Conservation (phyloP, 139 green algal species). For the Coccomyxa sp. region DNA sequence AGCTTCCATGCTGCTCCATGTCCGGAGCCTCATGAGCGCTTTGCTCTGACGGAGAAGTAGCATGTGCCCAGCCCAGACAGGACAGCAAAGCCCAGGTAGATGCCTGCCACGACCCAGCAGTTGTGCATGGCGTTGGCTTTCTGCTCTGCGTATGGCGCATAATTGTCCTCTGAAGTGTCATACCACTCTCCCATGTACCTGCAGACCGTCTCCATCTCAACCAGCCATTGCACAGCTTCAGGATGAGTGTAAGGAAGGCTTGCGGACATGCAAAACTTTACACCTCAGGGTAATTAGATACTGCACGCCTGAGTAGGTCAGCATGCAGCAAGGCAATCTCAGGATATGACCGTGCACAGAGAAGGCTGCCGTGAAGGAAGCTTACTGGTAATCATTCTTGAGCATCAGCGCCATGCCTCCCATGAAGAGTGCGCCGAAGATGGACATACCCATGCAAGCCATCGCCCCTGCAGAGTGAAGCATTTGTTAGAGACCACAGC, state of each 20-base stretch:
- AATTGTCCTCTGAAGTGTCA: constrained; percentile 11
- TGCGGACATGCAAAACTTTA: background rate
- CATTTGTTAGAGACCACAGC: no score
- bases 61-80: constrained; percentile 25
- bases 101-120: constrained; percentile 38
- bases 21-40: background rate
- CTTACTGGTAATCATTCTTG: constrained; percentile 43
- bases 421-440: constrained; percentile 45
- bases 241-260: background rate
- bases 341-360: background rate
- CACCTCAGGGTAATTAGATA: no score
- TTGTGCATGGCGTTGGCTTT: constrained; percentile 26
- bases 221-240: background rate
- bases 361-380: background rate
- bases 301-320: no score
- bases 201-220: background rate
- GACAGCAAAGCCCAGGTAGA: constrained; percentile 43
- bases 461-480: constrained; percentile 16
- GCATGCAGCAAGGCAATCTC: no score
- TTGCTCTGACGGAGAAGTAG: constrained; percentile 15
- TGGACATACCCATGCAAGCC: constrained; percentile 27
- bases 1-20: no score
- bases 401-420: constrained; percentile 29
- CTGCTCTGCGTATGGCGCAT: constrained; percentile 33
- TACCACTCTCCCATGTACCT: constrained; percentile 65